Base-by-base conservation (phyloP, 805 yeast species). In the Yueomyces sp. region DNA sequence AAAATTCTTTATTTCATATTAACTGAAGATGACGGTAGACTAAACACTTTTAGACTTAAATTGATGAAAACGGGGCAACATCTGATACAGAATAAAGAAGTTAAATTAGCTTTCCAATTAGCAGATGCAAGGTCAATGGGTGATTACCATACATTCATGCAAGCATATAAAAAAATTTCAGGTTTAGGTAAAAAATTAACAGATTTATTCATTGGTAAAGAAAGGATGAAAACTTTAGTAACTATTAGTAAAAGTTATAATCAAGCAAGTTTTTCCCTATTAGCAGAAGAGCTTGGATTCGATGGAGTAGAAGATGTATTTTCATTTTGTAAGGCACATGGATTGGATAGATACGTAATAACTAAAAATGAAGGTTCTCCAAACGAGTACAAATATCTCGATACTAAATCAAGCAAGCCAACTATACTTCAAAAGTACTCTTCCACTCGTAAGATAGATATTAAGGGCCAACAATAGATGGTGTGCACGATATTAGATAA, bases 1-100 rank as follows among this genome's bases (percentile, higher is more conserved):
- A 68, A 86, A 44, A 69, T 86, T 9, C 67, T 87, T 3, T 88
- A 88, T 59, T 73, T 78, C 63, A 64, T 86, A 40, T 72, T 86
- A 51, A 87, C 94, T 8, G 76, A 74, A 41, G 85, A 85, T 59
- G 63, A 63, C 47, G 55, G 38, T 48, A 50, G 47, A 44, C 55
- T 50, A 50, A 58, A 43, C 47, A 55, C 48, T 44, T 51, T 49
- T 46, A 48, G 46, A 49, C 53, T 47, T 42, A 53, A 45, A 51
- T 51, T 45, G 29, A 47, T 52, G 38, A 40, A 47, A 8, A 46
- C 54, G 5, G 40, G 51, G 29, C 33, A 39, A 7, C 43, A 47
- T 0, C 44, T 52, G 19, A 54, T 48, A 40, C 45, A 45, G 28
- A 47, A 55, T 45, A 48, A 47, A 27, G 31, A 46, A 30, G 59